Conservation (phyloP, 768 basidiomycete genomes). For the Cubamyces sp. region DNA sequence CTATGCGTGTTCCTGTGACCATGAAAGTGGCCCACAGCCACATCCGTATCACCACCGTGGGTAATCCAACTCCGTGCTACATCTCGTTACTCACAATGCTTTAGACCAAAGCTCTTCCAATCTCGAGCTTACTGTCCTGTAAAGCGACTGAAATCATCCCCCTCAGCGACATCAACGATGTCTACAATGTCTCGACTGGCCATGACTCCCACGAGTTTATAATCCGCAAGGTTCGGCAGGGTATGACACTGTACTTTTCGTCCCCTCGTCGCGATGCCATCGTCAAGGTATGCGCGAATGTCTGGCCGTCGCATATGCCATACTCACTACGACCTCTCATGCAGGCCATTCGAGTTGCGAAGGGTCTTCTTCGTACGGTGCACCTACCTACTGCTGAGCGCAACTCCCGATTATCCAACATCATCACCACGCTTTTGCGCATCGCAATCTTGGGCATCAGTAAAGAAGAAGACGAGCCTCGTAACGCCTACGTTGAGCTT, state of each 20-base stretch:
- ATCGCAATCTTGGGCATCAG: slow-evolving; percentile 82
- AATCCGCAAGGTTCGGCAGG: slow-evolving; percentile 72
- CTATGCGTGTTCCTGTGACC: slow-evolving; percentile 72
- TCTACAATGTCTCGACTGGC: slow-evolving; percentile 80
- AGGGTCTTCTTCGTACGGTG: slow-evolving; percentile 64
- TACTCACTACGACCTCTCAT: background rate
- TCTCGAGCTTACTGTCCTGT: slow-evolving; percentile 70
- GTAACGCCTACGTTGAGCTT: slow-evolving; percentile 78
- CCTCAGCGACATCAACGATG: slow-evolving; percentile 81
- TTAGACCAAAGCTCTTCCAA: slow-evolving; percentile 70
- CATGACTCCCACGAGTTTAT: slow-evolving; percentile 82
- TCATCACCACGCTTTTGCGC: slow-evolving; percentile 86
- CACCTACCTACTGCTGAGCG: slow-evolving; percentile 60
- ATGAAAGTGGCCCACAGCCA: slow-evolving; percentile 71
- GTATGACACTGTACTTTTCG: slow-evolving; percentile 75
- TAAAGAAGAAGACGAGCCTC: slow-evolving; percentile 73
- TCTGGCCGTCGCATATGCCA: background rate
- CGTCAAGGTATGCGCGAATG: slow-evolving; percentile 57
- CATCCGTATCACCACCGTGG: slow-evolving; percentile 75
- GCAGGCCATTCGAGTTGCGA: slow-evolving; percentile 76
- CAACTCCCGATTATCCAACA: slow-evolving; percentile 79
- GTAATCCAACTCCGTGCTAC: slow-evolving; percentile 28
- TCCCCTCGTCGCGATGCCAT: slow-evolving; percentile 70
- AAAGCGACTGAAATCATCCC: slow-evolving; percentile 83
- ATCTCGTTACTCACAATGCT: slow-evolving; percentile 13